A percentile compares a stretch with the other conserved stretches of the same genome.
These are phyloP conservation scores for Vitis amurensis DNA, from an alignment of 164 flowering plant genomes.

Conservation along the genomic window DNA sequence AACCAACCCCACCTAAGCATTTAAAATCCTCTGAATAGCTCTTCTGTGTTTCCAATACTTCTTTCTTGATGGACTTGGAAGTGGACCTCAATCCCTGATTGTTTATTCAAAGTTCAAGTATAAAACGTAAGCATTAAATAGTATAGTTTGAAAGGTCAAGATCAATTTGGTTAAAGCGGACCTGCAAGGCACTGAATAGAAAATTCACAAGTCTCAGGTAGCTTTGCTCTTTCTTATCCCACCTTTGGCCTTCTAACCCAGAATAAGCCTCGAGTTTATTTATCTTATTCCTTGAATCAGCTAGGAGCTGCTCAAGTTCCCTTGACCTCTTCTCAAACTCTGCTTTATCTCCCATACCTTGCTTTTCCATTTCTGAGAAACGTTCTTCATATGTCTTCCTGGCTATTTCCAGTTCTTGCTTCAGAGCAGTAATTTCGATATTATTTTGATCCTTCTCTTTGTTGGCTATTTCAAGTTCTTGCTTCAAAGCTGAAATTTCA, in stretches of 20 bases:
- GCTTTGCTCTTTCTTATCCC: conserved; percentile 52
- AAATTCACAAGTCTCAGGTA: conserved; percentile 42
- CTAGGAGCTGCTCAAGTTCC: conserved; percentile 55
- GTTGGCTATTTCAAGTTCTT: no score
- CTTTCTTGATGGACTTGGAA: conserved; percentile 65
- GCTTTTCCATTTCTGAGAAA: conserved; percentile 49
- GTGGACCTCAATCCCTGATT: conserved; percentile 61
- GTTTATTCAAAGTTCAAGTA: conserved; percentile 1
- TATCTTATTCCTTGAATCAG: conserved; percentile 52
- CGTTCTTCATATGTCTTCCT: conserved; percentile 48
- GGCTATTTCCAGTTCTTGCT: conserved; percentile 58
- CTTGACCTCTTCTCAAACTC: conserved; percentile 45
- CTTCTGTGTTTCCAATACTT: conserved; percentile 43
- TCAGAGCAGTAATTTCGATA: conserved; percentile 44
- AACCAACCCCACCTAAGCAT: conserved; percentile 50
- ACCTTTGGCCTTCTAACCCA: conserved; percentile 40
- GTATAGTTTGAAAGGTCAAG: background rate
- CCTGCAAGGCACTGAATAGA: conserved; percentile 59
- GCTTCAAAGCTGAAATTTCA: no score
- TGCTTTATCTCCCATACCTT: conserved; percentile 40
- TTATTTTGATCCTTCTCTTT: conserved; percentile 51
- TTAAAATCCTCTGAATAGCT: conserved; percentile 53
- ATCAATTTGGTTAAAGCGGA: conserved; percentile 17
- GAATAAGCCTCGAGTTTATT: conserved; percentile 55
- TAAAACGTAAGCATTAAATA: background rate